Conservation (phyloP, 2,329 filamentous ascomycete genomes). For the Dryadomyces quercus-mongolicae region DNA sequence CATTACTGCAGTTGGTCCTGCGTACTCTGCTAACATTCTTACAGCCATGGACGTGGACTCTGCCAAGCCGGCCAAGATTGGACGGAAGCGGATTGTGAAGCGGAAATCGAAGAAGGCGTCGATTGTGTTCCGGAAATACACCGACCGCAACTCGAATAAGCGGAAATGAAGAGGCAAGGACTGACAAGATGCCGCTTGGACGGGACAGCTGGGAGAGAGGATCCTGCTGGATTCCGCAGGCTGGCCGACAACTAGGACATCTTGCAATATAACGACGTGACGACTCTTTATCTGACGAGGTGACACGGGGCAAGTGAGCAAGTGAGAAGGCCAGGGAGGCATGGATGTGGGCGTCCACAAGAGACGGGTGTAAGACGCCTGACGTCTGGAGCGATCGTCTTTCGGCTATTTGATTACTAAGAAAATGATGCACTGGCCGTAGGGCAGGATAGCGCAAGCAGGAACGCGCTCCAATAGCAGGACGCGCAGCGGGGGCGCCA, state of each 20-base stretch:
- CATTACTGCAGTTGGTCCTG: not conserved
- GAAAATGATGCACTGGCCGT: not conserved
- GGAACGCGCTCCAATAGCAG: constrained; percentile 1
- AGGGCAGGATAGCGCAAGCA: not conserved
- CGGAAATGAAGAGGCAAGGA: constrained; percentile 8
- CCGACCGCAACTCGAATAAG: constrained; percentile 36
- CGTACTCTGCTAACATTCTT: not conserved
- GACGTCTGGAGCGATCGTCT: too few species aligned
- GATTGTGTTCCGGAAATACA: constrained; percentile 50
- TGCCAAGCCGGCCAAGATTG: constrained; percentile 23
- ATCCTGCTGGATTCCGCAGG: too few species aligned
- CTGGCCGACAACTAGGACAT: not conserved
- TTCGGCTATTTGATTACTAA: not conserved
- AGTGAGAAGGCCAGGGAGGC: not conserved
- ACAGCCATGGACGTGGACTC: constrained; percentile 47
- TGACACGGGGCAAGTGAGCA: not conserved
- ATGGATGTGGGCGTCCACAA: too few species aligned
- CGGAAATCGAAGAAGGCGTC: constrained; percentile 40
- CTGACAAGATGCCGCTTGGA: not conserved
- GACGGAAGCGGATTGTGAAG: constrained; percentile 45
- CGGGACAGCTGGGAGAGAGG: too few species aligned
- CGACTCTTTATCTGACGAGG: too few species aligned
- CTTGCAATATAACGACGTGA: constrained; percentile 4
- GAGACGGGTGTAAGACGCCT: too few species aligned
- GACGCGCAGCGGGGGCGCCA: not conserved